Base-by-base conservation (phyloP, 768 basidiomycete genomes). In the Termitomyces eurrhizus region DNA sequence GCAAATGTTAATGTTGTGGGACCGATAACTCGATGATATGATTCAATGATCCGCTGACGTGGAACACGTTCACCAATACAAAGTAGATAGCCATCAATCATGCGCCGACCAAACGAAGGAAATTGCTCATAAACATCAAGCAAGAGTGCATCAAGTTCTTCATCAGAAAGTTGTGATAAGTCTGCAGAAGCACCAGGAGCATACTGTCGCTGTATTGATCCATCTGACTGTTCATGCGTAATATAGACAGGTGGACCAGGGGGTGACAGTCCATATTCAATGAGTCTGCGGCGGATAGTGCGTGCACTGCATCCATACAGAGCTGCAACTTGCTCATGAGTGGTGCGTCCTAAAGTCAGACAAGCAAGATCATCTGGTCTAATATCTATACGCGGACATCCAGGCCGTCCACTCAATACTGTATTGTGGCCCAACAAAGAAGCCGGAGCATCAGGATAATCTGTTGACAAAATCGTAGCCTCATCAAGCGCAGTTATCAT, bases 301-400 rank as follows among this genome's bases (percentile, higher is more conserved):
- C 21, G 9, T 4, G 21, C 44, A 45, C 44, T 46, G 7, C 24
- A 21, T n/a, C 42, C 42, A 21, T 60, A 62, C 7, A 62, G 24
- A 14, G 29, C 39, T 9, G 55, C 61, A 45, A 64, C 56, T 55
- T 66, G 41, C 26, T 57, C 13, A 26, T 39, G 52, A 29, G 61
- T 58, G 26, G 55, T 57, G 45, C 51, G 35, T 4, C 61, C 63
- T 33, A 42, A 46, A 3, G 44, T 16, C 7, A 64, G 41, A 13
- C 46, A 36, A 29, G 63, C 60, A 29, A 66, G 58, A 24, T 62
- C 45, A 29, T 64, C 57, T 12, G 56, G 61, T 11, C 9, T 8
- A 14, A 65, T 52, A 33, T 62, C 45, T 18, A 56, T 35, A 1
- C 32, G 6, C 4, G 55, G 42, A 8, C 42, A 35, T 18, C 42